These are phyloP conservation scores for Fraxinus floribunda DNA, from an alignment of 305 asterid species.

Conservation along the genomic window DNA sequence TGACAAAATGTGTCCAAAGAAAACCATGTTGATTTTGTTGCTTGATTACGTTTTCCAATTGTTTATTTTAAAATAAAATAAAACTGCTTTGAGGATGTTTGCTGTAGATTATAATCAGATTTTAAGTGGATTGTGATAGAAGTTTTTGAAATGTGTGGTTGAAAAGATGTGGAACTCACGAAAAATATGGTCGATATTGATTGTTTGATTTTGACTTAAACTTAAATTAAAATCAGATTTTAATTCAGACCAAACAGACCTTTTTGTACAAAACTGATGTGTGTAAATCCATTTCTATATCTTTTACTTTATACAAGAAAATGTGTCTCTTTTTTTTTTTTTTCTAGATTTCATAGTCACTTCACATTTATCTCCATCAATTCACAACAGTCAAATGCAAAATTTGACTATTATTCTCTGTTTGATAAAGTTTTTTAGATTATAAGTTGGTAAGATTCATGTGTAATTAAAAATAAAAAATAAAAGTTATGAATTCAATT, in stretches of 20 bases:
- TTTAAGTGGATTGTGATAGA: too few relatives aligned
- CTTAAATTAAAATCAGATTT: too few relatives aligned
- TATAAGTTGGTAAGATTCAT: background rate
- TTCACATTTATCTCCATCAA: background rate
- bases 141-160: too few relatives aligned
- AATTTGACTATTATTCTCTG: background rate
- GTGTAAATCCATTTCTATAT: background rate
- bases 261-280: too few relatives aligned
- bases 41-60: background rate
- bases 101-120: too few relatives aligned
- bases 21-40: conserved; percentile 20
- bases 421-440: background rate
- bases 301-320: background rate
- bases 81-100: too few relatives aligned
- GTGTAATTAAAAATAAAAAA: background rate
- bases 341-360: background rate
- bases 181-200: too few relatives aligned
- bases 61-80: background rate
- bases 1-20: conserved; percentile 8
- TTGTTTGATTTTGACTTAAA: too few relatives aligned
- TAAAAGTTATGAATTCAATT: too few relatives aligned
- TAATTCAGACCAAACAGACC: too few relatives aligned
- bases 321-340: too few relatives aligned
- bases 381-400: background rate
- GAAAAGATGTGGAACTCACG: too few relatives aligned